phyloP scores from a whole-genome alignment of 768 basidiomycete genomes.

The Boletus subparvulus region DNA sequence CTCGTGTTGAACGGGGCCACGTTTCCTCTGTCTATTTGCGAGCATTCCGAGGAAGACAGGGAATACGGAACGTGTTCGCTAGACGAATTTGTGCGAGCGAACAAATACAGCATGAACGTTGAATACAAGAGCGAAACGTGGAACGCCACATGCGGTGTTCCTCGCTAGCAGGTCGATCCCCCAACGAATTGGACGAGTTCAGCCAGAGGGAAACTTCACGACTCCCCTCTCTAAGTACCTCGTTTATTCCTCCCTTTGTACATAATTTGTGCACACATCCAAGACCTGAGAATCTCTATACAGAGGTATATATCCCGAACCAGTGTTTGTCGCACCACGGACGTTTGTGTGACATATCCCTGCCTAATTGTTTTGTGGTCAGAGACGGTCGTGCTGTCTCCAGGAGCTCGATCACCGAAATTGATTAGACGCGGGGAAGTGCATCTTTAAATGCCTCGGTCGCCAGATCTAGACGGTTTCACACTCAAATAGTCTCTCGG shows the following conservation, averaged over 20 bases:
- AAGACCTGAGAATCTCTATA: too few relatives aligned
- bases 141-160: slow-evolving; percentile 38
- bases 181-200: neutral
- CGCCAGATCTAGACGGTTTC: too few relatives aligned
- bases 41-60: slow-evolving; percentile 24
- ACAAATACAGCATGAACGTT: slow-evolving; percentile 25
- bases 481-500: too few relatives aligned
- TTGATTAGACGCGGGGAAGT: too few relatives aligned
- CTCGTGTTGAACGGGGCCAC: slow-evolving; percentile 42
- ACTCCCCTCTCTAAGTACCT: too few relatives aligned
- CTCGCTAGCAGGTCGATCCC: neutral
- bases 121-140: slow-evolving; percentile 34
- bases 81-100: slow-evolving; percentile 31
- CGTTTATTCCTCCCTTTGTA: neutral
- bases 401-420: too few relatives aligned
- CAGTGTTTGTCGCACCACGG: too few relatives aligned
- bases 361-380: too few relatives aligned
- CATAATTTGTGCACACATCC: neutral
- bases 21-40: slow-evolving; percentile 38
- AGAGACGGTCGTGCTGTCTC: too few relatives aligned
- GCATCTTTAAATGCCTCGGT: too few relatives aligned
- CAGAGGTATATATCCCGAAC: neutral
- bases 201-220: neutral
- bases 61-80: slow-evolving; percentile 40
- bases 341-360: too few relatives aligned